Conservation (phyloP, 2,329 filamentous ascomycete species). For the Cladosporium sphaerospermum region DNA sequence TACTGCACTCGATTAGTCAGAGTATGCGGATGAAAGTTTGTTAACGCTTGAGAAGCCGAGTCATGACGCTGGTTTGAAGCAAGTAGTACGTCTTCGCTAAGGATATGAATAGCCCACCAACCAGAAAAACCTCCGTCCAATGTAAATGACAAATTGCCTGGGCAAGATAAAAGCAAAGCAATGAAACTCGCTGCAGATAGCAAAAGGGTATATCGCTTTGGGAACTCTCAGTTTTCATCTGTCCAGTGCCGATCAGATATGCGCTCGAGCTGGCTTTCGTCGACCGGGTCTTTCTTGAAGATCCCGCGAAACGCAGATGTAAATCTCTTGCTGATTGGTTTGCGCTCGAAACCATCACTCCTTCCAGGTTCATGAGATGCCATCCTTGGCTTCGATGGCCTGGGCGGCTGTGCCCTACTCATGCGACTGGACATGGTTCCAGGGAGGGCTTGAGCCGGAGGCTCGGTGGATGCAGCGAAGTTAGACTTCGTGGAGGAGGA, state of each 20-base stretch:
- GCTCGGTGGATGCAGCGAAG: not conserved
- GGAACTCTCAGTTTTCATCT: slow-evolving; percentile 18
- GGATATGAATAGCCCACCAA: too few relatives aligned
- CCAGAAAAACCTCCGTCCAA: too few relatives aligned
- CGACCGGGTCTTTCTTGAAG: slow-evolving; percentile 22
- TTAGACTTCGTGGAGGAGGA: not conserved
- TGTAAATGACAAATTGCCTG: too few relatives aligned
- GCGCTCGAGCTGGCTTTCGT: slow-evolving; percentile 20
- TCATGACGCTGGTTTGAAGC: too few relatives aligned
- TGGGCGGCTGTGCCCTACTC: not conserved
- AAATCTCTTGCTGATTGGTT: slow-evolving; percentile 18
- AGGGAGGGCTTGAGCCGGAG: slow-evolving; percentile 15
- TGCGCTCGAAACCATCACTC: not conserved
- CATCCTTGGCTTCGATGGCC: not conserved
- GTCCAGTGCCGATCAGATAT: slow-evolving; percentile 28
- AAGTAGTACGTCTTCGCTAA: too few relatives aligned
- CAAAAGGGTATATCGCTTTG: too few relatives aligned
- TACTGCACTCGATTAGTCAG: too few relatives aligned
- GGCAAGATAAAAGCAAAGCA: too few relatives aligned
- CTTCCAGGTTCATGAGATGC: not conserved
- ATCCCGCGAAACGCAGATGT: slow-evolving; percentile 21
- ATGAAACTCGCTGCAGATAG: too few relatives aligned
- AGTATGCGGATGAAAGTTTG: too few relatives aligned
- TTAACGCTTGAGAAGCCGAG: too few relatives aligned
- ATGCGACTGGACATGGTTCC: slow-evolving; percentile 19